Evolutionary conservation across 176 grass and related monocot genomes (phyloP), one percentile per base, ranked within the genome.

Genomic region (Triticum monococcum): DNA sequence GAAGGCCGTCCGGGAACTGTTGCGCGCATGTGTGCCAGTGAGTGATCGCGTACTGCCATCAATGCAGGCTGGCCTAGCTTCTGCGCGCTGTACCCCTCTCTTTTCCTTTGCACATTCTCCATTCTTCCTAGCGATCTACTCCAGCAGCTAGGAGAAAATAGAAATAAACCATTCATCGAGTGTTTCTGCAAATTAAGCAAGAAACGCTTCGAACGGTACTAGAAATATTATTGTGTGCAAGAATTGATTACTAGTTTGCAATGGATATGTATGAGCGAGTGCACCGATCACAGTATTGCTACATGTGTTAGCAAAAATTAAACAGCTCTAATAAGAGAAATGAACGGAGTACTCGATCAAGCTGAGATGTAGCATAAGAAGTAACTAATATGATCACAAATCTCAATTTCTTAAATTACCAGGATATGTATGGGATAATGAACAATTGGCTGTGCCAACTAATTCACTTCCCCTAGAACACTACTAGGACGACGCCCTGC

Each of bases 11-110:
- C 71, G 62, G 70, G 62, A 33, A 85, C 86, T 91, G 89, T 84
- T 85, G 50, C 69, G 68, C 69, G 84, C 78, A 77, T 91, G 82
- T 69, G 86, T 88, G 76, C 72, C 31, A n/a, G 32, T 43, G 52
- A 45, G 75, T 33, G 72, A 87, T 59, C 46, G 81, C 73, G 68
- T 67, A 87, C 75, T 78, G 24, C 32, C 89, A 81, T 78, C 81
- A 88, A 91, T 85, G 77, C 38, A 30, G 63, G 24, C 48, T 30
- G 63, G 24, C 62, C 57, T 84, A 75, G 70, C 57, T 57, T 73
- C 74, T n/a, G 67, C 66, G 12, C 16, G 28, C 86, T 81, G 86
- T 85, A 81, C 40, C 68, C 70, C 63, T 68, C 82, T 37, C 63
- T 50, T 77, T 75, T 85, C 63, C 62, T 77, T 68, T 85, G 86